These are phyloP conservation scores for Musa acuminata DNA, from an alignment of 176 grass and related monocot species.

Conservation along the genomic window DNA sequence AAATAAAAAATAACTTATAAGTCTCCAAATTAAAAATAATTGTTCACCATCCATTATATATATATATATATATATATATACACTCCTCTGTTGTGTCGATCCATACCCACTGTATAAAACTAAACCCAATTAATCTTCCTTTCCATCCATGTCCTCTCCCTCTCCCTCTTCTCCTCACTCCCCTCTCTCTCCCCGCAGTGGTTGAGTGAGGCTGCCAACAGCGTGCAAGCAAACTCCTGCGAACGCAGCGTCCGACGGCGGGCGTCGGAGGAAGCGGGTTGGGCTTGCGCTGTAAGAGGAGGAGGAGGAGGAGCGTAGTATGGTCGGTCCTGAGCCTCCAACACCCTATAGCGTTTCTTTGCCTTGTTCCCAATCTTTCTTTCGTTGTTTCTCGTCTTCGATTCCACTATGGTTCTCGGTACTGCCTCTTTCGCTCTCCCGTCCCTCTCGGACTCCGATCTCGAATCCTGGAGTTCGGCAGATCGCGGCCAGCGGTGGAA, in stretches of 20 bases:
- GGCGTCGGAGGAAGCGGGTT: too few species aligned
- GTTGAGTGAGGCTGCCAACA: not conserved
- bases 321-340: too few species aligned
- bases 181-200: not conserved
- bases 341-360: not conserved
- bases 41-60: too few species aligned
- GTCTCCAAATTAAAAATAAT: too few species aligned
- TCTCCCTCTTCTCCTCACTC: not conserved
- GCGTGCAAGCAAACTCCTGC: not conserved
- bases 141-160: too few species aligned
- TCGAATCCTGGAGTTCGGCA: slow-evolving; percentile 6
- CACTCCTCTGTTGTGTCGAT: slow-evolving; percentile 32
- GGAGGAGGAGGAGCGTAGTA: too few species aligned
- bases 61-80: too few species aligned
- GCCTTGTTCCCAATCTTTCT: not conserved
- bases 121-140: not conserved
- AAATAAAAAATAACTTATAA: too few species aligned
- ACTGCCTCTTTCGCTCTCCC: not conserved
- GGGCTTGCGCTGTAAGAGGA: too few species aligned
- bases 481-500: not conserved
- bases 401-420: not conserved
- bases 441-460: not conserved
- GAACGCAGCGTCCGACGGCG: not conserved
- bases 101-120: slow-evolving; percentile 33
- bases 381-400: not conserved